Percentiles rank a stretch among this genome's conserved stretches.
Conservation (phyloP, 768 basidiomycete genomes). For the Chalciporus chontae region DNA sequence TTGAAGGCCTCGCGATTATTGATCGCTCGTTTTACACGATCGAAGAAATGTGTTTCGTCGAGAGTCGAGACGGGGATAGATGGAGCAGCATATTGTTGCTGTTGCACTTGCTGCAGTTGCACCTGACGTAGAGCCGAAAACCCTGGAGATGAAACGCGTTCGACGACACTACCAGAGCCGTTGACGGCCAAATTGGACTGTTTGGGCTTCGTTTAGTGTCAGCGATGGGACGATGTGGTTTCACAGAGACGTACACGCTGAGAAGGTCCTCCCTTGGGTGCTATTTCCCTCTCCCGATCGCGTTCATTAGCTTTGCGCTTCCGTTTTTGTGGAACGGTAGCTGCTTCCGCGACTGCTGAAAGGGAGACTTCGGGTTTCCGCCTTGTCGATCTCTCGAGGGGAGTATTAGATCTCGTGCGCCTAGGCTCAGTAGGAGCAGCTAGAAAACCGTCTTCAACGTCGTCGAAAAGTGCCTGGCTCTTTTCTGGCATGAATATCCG, state of each 20-base stretch:
- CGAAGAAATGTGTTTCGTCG: constrained; percentile 86
- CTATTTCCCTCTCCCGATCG: constrained; percentile 34
- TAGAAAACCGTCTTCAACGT: constrained; percentile 32
- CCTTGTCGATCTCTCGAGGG: constrained; percentile 36
- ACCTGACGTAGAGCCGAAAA: constrained; percentile 20
- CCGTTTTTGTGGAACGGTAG: constrained; percentile 60
- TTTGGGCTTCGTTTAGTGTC: constrained; percentile 8
- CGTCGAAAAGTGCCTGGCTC: constrained; percentile 48
- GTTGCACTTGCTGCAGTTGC: constrained; percentile 24
- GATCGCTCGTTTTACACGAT: constrained; percentile 74
- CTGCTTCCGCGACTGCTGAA: constrained; percentile 33
- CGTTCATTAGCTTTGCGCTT: constrained; percentile 58
- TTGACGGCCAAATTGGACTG: constrained; percentile 20
- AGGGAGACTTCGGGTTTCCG: constrained; percentile 46
- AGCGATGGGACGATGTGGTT: background rate
- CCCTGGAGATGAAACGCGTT: constrained; percentile 22
- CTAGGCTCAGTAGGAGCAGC: constrained; percentile 24
- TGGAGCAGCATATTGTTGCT: constrained; percentile 17
- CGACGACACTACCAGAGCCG: constrained; percentile 15
- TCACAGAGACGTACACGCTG: constrained; percentile 23
- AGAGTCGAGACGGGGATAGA: constrained; percentile 18
- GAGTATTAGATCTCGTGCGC: constrained; percentile 35
- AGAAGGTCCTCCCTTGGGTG: constrained; percentile 18
- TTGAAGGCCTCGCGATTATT: constrained; percentile 79
- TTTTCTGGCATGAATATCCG: constrained; percentile 70